phyloP scores from a whole-genome alignment of 805 yeast species.

The Kodamaea neixiangensis region DNA sequence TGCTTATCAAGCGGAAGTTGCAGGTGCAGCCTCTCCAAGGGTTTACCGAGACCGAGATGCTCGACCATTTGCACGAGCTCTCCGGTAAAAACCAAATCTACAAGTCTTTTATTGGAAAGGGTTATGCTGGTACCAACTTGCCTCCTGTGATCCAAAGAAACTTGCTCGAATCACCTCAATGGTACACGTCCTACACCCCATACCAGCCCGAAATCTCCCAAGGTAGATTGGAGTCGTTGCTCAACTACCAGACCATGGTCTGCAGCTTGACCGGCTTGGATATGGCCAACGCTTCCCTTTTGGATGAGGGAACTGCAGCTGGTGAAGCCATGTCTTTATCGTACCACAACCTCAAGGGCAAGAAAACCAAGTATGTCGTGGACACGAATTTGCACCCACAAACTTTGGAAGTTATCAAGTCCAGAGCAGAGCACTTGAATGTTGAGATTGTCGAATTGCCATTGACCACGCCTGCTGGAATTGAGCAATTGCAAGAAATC shows the following conservation, averaged over 20 bases:
- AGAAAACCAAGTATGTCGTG: slow-evolving; percentile 66
- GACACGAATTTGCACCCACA: slow-evolving; percentile 82
- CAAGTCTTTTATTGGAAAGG: slow-evolving; percentile 86
- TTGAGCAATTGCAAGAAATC: slow-evolving; percentile 26
- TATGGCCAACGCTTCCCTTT: slow-evolving; percentile 90
- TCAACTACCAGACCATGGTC: slow-evolving; percentile 92
- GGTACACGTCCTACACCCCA: slow-evolving; percentile 99
- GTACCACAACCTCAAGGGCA: slow-evolving; percentile 64
- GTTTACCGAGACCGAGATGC: slow-evolving; percentile 78
- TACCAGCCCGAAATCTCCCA: slow-evolving; percentile 98
- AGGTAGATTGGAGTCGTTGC: slow-evolving; percentile 87
- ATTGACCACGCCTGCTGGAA: slow-evolving; percentile 43
- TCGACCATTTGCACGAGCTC: slow-evolving; percentile 62
- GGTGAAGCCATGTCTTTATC: slow-evolving; percentile 94
- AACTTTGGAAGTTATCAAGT: slow-evolving; percentile 73
- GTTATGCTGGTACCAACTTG: slow-evolving; percentile 85
- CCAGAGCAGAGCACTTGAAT: slow-evolving; percentile 76
- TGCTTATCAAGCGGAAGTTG: slow-evolving; percentile 68
- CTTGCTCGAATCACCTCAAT: slow-evolving; percentile 88
- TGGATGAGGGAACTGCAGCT: slow-evolving; percentile 97
- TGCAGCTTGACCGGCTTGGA: slow-evolving; percentile 90
- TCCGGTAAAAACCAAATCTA: slow-evolving; percentile 76
- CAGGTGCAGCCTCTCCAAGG: slow-evolving; percentile 71
- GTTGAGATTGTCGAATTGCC: slow-evolving; percentile 65
- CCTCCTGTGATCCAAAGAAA: slow-evolving; percentile 95